These are phyloP conservation scores for Pyronema omphalodes DNA, from an alignment of 495 filamentous ascomycete genomes.

Conservation along the genomic window DNA sequence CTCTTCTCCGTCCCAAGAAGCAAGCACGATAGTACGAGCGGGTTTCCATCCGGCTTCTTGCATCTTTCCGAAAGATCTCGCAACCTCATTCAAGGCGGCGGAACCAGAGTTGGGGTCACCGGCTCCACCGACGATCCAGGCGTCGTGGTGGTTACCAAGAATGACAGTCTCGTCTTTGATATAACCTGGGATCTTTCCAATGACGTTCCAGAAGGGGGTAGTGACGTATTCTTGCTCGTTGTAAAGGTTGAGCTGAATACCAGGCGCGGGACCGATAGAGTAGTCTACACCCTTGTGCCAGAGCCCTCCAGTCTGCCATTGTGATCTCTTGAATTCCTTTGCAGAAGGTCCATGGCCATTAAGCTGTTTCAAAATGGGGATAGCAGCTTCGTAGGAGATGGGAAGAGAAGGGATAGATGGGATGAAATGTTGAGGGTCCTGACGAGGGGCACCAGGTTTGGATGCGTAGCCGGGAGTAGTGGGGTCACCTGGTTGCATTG, in stretches of 20 bases:
- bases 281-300: slow-evolving; percentile 73
- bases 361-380: slow-evolving; percentile 71
- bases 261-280: slow-evolving; percentile 69
- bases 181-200: slow-evolving; percentile 84
- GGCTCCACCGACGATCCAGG: slow-evolving; percentile 30
- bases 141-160: slow-evolving; percentile 86
- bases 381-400: slow-evolving; percentile 69
- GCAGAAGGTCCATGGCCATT: slow-evolving; percentile 74
- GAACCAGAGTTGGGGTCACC: slow-evolving; percentile 31
- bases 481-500: slow-evolving; percentile 45
- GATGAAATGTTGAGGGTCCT: slow-evolving; percentile 45
- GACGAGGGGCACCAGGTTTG: slow-evolving; percentile 68
- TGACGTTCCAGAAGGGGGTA: slow-evolving; percentile 86
- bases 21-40: slow-evolving; percentile 44
- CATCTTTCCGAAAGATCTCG: slow-evolving; percentile 28
- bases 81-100: slow-evolving; percentile 28
- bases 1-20: slow-evolving; percentile 61
- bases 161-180: slow-evolving; percentile 72
- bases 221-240: slow-evolving; percentile 81
- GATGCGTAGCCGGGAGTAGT: slow-evolving; percentile 92
- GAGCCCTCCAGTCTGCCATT: slow-evolving; percentile 51
- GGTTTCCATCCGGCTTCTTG: slow-evolving; percentile 30
- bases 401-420: slow-evolving; percentile 83
- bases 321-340: slow-evolving; percentile 42
- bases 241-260: slow-evolving; percentile 57